These are phyloP conservation scores for Huntiella omanensis DNA, from an alignment of 2,329 filamentous ascomycete species.

Conservation along the genomic window DNA sequence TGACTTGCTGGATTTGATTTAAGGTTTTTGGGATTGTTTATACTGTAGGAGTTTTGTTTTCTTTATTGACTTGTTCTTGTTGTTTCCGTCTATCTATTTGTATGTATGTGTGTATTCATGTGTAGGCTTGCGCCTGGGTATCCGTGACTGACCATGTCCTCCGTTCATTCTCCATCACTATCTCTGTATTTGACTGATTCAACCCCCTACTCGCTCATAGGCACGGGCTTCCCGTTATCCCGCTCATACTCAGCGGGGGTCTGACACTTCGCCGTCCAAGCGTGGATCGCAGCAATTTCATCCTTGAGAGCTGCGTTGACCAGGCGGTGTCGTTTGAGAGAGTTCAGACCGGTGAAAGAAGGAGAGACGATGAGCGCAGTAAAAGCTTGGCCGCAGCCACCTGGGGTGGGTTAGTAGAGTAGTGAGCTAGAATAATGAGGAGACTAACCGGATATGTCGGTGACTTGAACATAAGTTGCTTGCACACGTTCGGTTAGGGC, in stretches of 20 bases:
- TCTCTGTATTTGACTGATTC: slow-evolving; percentile 22
- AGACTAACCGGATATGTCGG: slow-evolving; percentile 70
- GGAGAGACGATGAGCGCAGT: slow-evolving; percentile 43
- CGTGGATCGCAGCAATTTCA: slow-evolving; percentile 81
- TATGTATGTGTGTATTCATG: slow-evolving; percentile 1
- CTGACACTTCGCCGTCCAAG: slow-evolving; percentile 87
- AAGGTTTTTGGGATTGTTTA: slow-evolving; percentile 11
- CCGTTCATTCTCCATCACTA: neutral
- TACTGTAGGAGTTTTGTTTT: neutral
- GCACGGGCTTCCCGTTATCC: slow-evolving; percentile 23
- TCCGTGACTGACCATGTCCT: neutral
- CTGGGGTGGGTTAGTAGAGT: slow-evolving; percentile 18
- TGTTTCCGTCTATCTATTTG: neutral
- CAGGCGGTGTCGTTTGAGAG: slow-evolving; percentile 67
- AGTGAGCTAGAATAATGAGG: neutral
- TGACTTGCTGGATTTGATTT: slow-evolving; percentile 33
- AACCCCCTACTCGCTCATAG: slow-evolving; percentile 9
- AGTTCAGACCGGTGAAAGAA: slow-evolving; percentile 50
- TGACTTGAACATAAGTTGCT: slow-evolving; percentile 67
- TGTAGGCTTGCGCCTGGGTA: slow-evolving; percentile 5
- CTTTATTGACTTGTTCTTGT: neutral
- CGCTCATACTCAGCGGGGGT: slow-evolving; percentile 79
- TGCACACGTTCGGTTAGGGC: slow-evolving; percentile 52
- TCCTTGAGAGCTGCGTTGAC: slow-evolving; percentile 70
- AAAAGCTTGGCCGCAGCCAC: slow-evolving; percentile 43